Evolutionary conservation across 805 yeast species (phyloP).

Genomic region (Isabelozyma heimii): DNA sequence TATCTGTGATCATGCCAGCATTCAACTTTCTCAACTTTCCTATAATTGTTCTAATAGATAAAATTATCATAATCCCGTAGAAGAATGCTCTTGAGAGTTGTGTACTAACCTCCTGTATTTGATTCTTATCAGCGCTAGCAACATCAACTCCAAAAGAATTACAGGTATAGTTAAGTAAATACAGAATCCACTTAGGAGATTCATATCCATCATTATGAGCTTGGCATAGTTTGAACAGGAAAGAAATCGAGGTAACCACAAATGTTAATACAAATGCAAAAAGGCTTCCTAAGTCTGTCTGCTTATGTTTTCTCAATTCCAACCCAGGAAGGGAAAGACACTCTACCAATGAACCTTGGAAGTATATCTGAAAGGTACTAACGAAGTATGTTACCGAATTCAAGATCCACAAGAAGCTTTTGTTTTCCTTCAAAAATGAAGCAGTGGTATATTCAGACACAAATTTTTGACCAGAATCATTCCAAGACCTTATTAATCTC

Average conservation of each 20-base stretch:
- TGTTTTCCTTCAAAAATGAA: conserved; percentile 32
- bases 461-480: conserved; percentile 84
- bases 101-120: conserved; percentile 20
- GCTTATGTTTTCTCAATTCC: neutral
- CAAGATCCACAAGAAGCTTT: conserved; percentile 46
- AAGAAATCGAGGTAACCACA: conserved; percentile 42
- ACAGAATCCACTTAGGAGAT: conserved; percentile 41
- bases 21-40: conserved; percentile 20
- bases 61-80: conserved; percentile 22
- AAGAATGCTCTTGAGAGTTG: conserved; percentile 24
- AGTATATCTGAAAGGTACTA: conserved; percentile 13
- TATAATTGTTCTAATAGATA: conserved; percentile 27
- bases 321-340: conserved; percentile 11
- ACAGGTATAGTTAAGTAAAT: conserved; percentile 26
- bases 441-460: conserved; percentile 40
- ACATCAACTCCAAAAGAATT: conserved; percentile 23
- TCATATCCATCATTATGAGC: conserved; percentile 52
- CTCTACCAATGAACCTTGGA: conserved; percentile 23
- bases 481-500: conserved; percentile 77
- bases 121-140: conserved; percentile 13
- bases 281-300: conserved; percentile 19
- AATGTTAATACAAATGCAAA: conserved; percentile 46
- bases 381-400: conserved; percentile 38
- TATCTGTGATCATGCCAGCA: conserved; percentile 31
- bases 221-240: conserved; percentile 55